These are phyloP conservation scores for Evansstolkia leycettana DNA, from an alignment of 495 filamentous ascomycete genomes.

Conservation along the genomic window DNA sequence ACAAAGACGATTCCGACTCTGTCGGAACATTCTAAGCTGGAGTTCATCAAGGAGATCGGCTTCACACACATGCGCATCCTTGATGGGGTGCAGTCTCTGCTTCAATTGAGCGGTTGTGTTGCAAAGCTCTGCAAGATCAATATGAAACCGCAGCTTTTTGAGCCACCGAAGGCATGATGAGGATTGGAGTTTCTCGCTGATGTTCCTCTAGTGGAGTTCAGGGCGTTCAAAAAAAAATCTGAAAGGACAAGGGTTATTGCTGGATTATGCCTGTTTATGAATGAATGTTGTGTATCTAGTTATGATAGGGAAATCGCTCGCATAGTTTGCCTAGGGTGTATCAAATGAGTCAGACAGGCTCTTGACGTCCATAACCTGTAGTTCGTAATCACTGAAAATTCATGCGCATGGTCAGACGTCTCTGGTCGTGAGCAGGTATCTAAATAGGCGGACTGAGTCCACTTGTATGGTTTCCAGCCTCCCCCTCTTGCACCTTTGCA, in stretches of 20 bases:
- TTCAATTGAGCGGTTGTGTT: conserved; percentile 87
- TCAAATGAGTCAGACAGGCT: no score
- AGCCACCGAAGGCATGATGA: conserved; percentile 31
- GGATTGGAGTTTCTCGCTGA: background rate
- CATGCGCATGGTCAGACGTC: no score
- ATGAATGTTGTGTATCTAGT: background rate
- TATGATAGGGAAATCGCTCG: background rate
- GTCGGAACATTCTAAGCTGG: conserved; percentile 85
- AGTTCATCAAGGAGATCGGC: conserved; percentile 96
- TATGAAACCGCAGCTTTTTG: conserved; percentile 85
- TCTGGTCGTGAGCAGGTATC: no score
- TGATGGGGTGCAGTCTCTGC: conserved; percentile 87
- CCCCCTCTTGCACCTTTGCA: no score
- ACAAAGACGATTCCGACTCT: conserved; percentile 87
- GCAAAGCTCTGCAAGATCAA: conserved; percentile 85
- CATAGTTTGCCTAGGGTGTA: background rate
- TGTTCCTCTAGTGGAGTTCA: background rate
- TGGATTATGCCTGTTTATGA: background rate
- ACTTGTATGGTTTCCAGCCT: no score
- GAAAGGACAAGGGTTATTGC: no score
- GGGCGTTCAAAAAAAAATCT: no score
- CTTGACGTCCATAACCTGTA: no score
- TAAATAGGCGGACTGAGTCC: no score
- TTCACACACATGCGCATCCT: conserved; percentile 99
- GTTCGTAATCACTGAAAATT: no score